Evolutionary conservation across 2,329 filamentous ascomycete species (phyloP).

Genomic region (Cladosporium sp.): DNA sequence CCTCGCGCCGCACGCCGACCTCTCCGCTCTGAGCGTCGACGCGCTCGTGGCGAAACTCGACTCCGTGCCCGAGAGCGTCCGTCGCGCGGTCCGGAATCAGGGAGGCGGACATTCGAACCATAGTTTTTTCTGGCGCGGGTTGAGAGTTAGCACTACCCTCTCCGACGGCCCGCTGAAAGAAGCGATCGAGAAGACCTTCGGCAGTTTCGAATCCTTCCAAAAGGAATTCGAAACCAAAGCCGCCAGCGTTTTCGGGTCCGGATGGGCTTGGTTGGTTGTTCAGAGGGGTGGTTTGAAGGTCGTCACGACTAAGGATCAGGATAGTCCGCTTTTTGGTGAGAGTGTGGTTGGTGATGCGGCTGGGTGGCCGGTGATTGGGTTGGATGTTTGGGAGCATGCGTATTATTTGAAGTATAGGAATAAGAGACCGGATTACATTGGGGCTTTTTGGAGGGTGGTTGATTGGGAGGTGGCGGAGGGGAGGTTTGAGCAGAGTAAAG

Average conservation of each 20-base stretch:
- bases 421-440: conserved; percentile 67
- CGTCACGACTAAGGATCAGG: conserved; percentile 80
- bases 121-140: conserved; percentile 83
- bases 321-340: conserved; percentile 42
- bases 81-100: conserved; percentile 46
- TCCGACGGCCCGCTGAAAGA: conserved; percentile 55
- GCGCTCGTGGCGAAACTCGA: conserved; percentile 44
- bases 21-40: conserved; percentile 48
- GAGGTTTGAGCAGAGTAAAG: conserved; percentile 43
- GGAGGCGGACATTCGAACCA: conserved; percentile 93
- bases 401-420: conserved; percentile 85
- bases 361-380: conserved; percentile 60
- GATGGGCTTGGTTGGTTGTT: conserved; percentile 78
- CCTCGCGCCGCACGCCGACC: conserved; percentile 51
- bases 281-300: conserved; percentile 46
- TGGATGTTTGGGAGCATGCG: conserved; percentile 93
- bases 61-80: conserved; percentile 56
- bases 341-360: neutral
- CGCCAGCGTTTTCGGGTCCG: conserved; percentile 72
- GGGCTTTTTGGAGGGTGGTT: conserved; percentile 73
- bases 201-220: conserved; percentile 62
- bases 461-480: conserved; percentile 70
- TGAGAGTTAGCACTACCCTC: conserved; percentile 55
- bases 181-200: conserved; percentile 63
- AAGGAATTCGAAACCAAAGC: conserved; percentile 61